Conservation (phyloP, 495 filamentous ascomycete species). For the Aspergillus olivimuriae region DNA sequence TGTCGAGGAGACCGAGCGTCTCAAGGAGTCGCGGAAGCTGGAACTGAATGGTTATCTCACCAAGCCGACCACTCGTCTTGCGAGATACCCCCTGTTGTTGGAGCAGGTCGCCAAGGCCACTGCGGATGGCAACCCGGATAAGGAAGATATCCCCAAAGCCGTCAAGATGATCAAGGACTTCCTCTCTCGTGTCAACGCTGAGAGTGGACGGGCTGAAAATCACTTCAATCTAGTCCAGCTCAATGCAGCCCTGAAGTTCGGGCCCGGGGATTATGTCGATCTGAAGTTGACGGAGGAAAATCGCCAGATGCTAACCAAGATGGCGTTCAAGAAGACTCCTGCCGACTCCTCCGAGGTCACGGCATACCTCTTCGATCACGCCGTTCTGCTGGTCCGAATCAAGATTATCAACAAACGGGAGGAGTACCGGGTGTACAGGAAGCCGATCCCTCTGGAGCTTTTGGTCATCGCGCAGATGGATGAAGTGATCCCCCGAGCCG, state of each 20-base stretch:
- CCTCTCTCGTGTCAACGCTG: conserved; percentile 80
- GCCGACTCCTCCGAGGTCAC: conserved; percentile 84
- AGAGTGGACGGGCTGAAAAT: conserved; percentile 96
- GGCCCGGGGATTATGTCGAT: conserved; percentile 81
- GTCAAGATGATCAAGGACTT: conserved; percentile 79
- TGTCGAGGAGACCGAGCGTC: conserved; percentile 92
- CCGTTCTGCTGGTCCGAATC: conserved; percentile 78
- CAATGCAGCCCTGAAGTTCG: conserved; percentile 82
- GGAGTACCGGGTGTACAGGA: conserved; percentile 88
- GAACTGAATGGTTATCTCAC: conserved; percentile 98
- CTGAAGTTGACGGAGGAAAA: conserved; percentile 91
- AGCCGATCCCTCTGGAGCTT: conserved; percentile 92
- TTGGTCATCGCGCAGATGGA: conserved; percentile 96
- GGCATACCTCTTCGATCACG: conserved; percentile 94
- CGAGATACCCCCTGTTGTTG: conserved; percentile 90
- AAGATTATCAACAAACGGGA: conserved; percentile 91
- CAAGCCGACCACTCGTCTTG: conserved; percentile 93
- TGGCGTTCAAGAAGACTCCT: conserved; percentile 83
- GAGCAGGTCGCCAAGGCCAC: conserved; percentile 89
- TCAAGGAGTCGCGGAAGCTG: conserved; percentile 93
- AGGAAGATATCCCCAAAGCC: conserved; percentile 83
- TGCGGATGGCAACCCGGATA: conserved; percentile 78
- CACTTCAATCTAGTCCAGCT: conserved; percentile 92
- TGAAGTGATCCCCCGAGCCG: conserved; percentile 75
- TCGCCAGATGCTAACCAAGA: conserved; percentile 89